Conservation (phyloP, 768 basidiomycete genomes). For the Suillus alpinus region DNA sequence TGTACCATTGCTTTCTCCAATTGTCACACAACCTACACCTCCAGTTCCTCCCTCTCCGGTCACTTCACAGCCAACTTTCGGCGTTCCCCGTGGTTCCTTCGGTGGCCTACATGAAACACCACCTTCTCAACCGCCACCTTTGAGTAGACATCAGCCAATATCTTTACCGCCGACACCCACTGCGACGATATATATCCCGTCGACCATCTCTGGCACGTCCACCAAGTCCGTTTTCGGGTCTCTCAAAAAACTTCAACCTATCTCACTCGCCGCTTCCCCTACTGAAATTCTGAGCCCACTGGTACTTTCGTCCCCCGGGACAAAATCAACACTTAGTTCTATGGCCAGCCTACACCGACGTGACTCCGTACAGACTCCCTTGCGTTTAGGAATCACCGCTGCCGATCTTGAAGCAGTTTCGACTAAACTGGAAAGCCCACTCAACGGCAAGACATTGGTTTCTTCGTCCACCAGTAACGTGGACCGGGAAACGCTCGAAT, state of each 20-base stretch:
- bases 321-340: slow-evolving; percentile 11
- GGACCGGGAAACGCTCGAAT: slow-evolving; percentile 30
- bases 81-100: not conserved
- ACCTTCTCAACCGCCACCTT: slow-evolving; percentile 25
- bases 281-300: slow-evolving; percentile 31
- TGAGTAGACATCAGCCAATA: slow-evolving; percentile 27
- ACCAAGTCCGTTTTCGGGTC: slow-evolving; percentile 20
- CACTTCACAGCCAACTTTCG: slow-evolving; percentile 8
- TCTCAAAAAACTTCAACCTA: slow-evolving; percentile 26
- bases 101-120: slow-evolving; percentile 8
- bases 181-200: slow-evolving; percentile 16
- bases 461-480: slow-evolving; percentile 3
- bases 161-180: slow-evolving; percentile 34
- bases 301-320: slow-evolving; percentile 24
- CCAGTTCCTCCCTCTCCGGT: slow-evolving; percentile 13
- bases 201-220: slow-evolving; percentile 6
- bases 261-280: slow-evolving; percentile 17
- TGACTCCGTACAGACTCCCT: slow-evolving; percentile 25
- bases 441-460: slow-evolving; percentile 6
- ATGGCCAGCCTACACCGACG: slow-evolving; percentile 17
- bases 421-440: slow-evolving; percentile 2
- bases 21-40: slow-evolving; percentile 3
- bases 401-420: slow-evolving; percentile 10
- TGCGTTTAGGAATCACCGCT: slow-evolving; percentile 16
- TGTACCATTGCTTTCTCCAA: not conserved